Percentiles rank a stretch among this genome's conserved stretches.
Evolutionary conservation across 306 rosid species (phyloP).

Genomic region (Acmispon strigosus): DNA sequence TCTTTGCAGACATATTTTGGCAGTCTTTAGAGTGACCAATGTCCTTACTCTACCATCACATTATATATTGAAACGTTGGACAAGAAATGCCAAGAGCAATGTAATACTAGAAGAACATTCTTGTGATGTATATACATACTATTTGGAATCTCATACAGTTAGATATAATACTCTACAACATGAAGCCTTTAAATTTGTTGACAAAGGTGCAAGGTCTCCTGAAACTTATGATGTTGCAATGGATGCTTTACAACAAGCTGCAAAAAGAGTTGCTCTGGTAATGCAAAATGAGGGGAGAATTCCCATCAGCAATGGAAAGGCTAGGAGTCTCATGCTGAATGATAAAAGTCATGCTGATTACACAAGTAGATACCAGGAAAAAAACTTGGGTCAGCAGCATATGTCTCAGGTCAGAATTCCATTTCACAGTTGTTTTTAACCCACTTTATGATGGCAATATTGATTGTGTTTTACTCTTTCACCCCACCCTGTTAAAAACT

Average conservation of each 20-base stretch:
- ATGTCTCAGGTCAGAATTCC: conserved; percentile 67
- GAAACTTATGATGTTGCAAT: conserved; percentile 69
- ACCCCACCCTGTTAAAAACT: not conserved
- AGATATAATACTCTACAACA: conserved; percentile 86
- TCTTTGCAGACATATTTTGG: conserved; percentile 94
- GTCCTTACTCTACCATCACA: conserved; percentile 95
- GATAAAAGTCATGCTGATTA: conserved; percentile 38
- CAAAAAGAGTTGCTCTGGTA: conserved; percentile 54
- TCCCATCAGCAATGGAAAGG: conserved; percentile 52
- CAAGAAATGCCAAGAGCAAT: conserved; percentile 94
- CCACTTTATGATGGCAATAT: not conserved
- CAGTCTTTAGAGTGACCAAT: conserved; percentile 96
- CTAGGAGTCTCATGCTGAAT: conserved; percentile 36
- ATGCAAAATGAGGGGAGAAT: conserved; percentile 48
- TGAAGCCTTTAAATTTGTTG: conserved; percentile 79
- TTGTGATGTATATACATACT: conserved; percentile 62
- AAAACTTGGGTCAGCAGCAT: conserved; percentile 47
- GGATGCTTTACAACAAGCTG: conserved; percentile 67
- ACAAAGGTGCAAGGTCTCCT: conserved; percentile 65
- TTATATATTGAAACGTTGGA: conserved; percentile 95
- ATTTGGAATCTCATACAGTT: conserved; percentile 96
- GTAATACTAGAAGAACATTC: conserved; percentile 78
- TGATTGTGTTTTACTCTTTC: conserved; percentile 11
- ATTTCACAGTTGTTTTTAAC: conserved; percentile 6
- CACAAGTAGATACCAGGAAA: conserved; percentile 38